Evolutionary conservation across 2,329 filamentous ascomycete genomes (phyloP), one percentile per base, ranked within the genome.

Genomic region (Aaosphaeria arxii): DNA sequence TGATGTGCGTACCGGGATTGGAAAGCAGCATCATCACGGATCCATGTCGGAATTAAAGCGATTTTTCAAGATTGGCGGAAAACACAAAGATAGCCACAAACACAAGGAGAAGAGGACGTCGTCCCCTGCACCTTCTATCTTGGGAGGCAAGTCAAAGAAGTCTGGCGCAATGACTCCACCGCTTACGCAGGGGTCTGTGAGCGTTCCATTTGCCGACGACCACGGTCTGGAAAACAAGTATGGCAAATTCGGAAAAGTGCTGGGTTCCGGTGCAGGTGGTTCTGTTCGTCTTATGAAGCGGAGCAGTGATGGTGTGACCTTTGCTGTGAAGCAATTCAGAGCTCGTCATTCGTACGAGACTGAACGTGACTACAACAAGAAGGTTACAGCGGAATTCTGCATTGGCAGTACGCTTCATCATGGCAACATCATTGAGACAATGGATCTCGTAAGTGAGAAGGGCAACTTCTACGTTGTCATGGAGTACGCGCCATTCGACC

Each of bases 401-500:
- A 92, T 99, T 58, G 94, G 94, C 9, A 97, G 92, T 3, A 96
- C 94, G 0, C 77, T 99, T 35, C 94, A 97, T 63, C 94, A 99
- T 63, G 92, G 94, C 61, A 99, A 99, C 67, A 91, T 99, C 58
- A 97, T 99, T 61, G 94, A 99, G 71, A 97, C 94, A 1, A 81
- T 99, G 56, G 94, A 99, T 70, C 95, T 99, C 54, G 84, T 99
- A 7, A 89, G 95, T 57, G 94, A 99, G 72, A 94, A 92, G 71
- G 85, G 84, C 44, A 91, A 87, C 55, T 99, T 94, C 90, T 99
- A 91, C 63, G 92, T 97, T 65, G 94, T 99, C 39, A 99, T 99
- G 94, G 94, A 99, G 67, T 99, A 95, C 64, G 94, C 91, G 7
- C 94, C 94, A 0, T 99, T 80, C 64, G 94, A 99, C 69, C 80